Evolutionary conservation across 768 basidiomycete genomes (phyloP).

Genomic region (Panaeolus papilionaceus): DNA sequence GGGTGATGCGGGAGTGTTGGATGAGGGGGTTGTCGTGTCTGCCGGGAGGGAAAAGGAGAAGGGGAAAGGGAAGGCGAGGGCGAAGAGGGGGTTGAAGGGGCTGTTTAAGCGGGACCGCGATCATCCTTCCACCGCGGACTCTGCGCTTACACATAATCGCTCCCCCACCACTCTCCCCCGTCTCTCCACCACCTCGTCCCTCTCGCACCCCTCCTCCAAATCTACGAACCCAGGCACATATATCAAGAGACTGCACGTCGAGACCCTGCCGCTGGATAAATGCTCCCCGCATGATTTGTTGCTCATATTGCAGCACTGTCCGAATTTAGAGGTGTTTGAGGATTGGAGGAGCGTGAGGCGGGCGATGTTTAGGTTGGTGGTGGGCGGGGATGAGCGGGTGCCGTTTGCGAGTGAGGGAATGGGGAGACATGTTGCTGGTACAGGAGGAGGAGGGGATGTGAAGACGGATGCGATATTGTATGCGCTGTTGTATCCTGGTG

Average conservation of each 20-base stretch:
- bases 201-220: conserved; percentile 21
- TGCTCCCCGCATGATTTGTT: conserved; percentile 71
- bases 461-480: conserved; percentile 58
- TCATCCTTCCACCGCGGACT: conserved; percentile 30
- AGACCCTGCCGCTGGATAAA: conserved; percentile 68
- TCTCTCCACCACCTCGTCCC: conserved; percentile 11
- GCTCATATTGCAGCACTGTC: conserved; percentile 71
- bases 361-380: conserved; percentile 28
- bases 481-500: conserved; percentile 43
- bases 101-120: conserved; percentile 33
- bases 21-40: conserved; percentile 6
- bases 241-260: conserved; percentile 73
- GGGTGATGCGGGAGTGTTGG: conserved; percentile 23
- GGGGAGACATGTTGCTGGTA: background rate
- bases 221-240: conserved; percentile 42
- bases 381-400: conserved; percentile 25
- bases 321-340: conserved; percentile 62
- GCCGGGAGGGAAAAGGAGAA: conserved; percentile 13
- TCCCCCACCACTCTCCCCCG: conserved; percentile 40
- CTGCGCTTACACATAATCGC: conserved; percentile 30
- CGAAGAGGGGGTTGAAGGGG: conserved; percentile 8
- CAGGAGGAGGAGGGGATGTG: no score
- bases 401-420: conserved; percentile 31
- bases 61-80: background rate
- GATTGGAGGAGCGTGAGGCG: conserved; percentile 72